phyloP scores from a whole-genome alignment of 257 asterid species.

The Buddleja alternifolia region DNA sequence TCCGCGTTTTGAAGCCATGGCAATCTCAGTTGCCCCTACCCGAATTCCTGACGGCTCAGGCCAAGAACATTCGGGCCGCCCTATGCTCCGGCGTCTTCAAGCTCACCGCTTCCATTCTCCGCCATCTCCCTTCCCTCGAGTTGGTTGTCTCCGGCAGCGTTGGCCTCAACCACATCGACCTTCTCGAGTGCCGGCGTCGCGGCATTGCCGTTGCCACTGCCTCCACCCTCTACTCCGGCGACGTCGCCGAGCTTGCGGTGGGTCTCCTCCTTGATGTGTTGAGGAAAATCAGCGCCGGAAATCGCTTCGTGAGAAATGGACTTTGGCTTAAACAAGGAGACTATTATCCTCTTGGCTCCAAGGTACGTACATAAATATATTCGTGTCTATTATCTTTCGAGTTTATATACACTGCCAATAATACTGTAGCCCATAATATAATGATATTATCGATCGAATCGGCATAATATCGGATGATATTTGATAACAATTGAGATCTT shows the following conservation, averaged over 20 bases:
- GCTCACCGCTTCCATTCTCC: slow-evolving; percentile 48
- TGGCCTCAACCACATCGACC: slow-evolving; percentile 69
- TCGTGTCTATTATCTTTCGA: neutral
- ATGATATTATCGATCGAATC: too few relatives aligned
- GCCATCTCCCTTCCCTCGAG: slow-evolving; percentile 56
- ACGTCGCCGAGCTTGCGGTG: slow-evolving; percentile 64
- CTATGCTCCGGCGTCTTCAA: slow-evolving; percentile 30
- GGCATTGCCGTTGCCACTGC: slow-evolving; percentile 57
- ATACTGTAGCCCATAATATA: too few relatives aligned
- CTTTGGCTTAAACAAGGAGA: slow-evolving; percentile 43
- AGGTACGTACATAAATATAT: slow-evolving; percentile 45
- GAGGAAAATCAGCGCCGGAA: slow-evolving; percentile 47
- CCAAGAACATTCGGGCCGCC: slow-evolving; percentile 50
- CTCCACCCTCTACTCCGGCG: slow-evolving; percentile 42
- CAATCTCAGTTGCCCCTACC: slow-evolving; percentile 54
- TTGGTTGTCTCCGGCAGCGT: slow-evolving; percentile 57
- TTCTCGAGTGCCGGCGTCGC: slow-evolving; percentile 67
- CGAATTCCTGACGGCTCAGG: slow-evolving; percentile 51
- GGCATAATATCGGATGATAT: too few relatives aligned
- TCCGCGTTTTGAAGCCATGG: slow-evolving; percentile 47
- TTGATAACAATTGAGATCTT: too few relatives aligned
- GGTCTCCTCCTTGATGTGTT: slow-evolving; percentile 57
- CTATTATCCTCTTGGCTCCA: slow-evolving; percentile 58
- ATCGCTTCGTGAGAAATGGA: slow-evolving; percentile 54
- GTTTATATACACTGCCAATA: too few relatives aligned